These are phyloP conservation scores for Eucommia ulmoides DNA, from an alignment of 257 asterid genomes.

Conservation along the genomic window DNA sequence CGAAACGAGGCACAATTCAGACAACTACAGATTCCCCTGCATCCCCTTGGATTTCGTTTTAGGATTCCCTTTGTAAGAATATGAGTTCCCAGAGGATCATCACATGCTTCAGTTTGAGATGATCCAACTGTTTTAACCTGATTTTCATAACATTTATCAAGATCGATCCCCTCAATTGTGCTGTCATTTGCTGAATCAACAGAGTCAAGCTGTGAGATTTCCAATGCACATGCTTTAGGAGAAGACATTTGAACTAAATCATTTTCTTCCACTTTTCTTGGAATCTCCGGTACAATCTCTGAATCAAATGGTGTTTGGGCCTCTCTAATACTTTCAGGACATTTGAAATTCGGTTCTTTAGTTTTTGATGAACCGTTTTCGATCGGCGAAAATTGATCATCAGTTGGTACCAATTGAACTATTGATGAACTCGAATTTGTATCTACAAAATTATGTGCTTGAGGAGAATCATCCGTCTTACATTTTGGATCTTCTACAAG, in stretches of 20 bases:
- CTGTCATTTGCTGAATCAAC: conserved; percentile 1
- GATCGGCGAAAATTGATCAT: too few species aligned
- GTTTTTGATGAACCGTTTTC: background rate
- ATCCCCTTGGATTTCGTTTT: conserved; percentile 59
- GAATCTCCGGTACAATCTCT: conserved; percentile 2
- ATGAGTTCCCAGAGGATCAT: conserved; percentile 9
- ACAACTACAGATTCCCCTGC: conserved; percentile 80
- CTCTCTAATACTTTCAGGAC: conserved; percentile 12
- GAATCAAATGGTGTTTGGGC: conserved; percentile 5
- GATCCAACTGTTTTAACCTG: conserved; percentile 7
- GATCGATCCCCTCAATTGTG: background rate
- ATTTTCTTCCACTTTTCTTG: conserved; percentile 13
- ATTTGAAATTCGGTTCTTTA: conserved; percentile 11
- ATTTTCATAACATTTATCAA: conserved; percentile 1
- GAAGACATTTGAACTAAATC: conserved; percentile 5
- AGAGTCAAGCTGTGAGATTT: conserved; percentile 2
- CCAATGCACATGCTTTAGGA: conserved; percentile 4
- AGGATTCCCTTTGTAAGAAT: conserved; percentile 48
- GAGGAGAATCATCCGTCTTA: conserved; percentile 5
- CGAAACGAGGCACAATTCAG: conserved; percentile 77
- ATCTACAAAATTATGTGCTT: background rate
- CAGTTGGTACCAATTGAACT: too few species aligned
- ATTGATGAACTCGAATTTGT: background rate
- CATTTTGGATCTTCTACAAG: conserved; percentile 3
- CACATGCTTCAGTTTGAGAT: conserved; percentile 12